These are phyloP conservation scores for Lachancea sp. DNA, from an alignment of 805 yeast genomes.

Conservation along the genomic window DNA sequence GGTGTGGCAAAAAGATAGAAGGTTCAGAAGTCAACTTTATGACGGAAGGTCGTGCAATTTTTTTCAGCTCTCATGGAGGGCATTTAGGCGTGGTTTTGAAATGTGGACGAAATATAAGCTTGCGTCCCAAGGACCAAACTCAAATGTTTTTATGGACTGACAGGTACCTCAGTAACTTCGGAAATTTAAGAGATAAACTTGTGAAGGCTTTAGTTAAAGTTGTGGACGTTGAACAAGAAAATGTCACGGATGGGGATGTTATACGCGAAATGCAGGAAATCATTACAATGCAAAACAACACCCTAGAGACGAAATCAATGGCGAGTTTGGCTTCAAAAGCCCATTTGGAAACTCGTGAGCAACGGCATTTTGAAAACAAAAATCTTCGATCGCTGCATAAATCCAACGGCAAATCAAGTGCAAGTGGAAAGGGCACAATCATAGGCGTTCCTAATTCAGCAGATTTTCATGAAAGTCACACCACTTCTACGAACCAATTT, in stretches of 20 bases:
- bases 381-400: not conserved
- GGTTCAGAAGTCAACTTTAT: slow-evolving; percentile 15
- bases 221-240: not conserved
- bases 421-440: not conserved
- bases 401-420: not conserved
- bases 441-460: slow-evolving; percentile 1
- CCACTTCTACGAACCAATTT: slow-evolving; percentile 1
- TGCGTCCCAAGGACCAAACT: slow-evolving; percentile 1
- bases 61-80: slow-evolving; percentile 14
- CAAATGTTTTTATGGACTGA: slow-evolving; percentile 9
- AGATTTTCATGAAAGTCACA: not conserved
- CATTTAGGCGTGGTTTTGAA: slow-evolving; percentile 17
- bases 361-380: not conserved
- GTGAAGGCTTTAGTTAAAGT: not conserved
- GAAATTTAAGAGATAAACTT: not conserved
- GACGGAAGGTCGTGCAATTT: slow-evolving; percentile 16
- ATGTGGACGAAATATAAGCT: slow-evolving; percentile 8
- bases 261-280: not conserved
- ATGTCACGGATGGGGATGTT: not conserved
- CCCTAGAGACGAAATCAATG: not conserved
- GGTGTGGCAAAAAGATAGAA: slow-evolving; percentile 11
- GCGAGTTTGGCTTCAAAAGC: not conserved
- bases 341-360: not conserved
- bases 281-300: not conserved
- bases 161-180: not conserved